Evolutionary conservation across 345 rosid species (phyloP).

Genomic region (Populus euphratica): DNA sequence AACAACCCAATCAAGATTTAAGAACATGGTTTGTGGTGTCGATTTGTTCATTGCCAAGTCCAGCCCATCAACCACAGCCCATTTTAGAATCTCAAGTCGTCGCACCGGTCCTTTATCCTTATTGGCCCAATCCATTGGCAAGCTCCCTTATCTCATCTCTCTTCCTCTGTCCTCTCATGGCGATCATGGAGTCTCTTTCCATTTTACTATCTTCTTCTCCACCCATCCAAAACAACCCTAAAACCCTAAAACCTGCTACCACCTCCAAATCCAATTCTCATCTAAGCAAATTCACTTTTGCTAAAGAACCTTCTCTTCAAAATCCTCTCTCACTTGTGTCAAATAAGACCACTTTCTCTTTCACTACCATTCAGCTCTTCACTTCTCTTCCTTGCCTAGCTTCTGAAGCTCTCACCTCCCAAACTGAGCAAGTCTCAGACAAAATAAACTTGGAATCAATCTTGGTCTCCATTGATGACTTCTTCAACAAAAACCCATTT

Average conservation of each 20-base stretch:
- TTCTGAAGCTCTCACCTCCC: conserved; percentile 38
- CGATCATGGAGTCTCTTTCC: conserved; percentile 41
- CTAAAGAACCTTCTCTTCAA: conserved; percentile 4
- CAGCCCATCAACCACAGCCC: too few species aligned
- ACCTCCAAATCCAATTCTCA: conserved; percentile 3
- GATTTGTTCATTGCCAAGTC: too few species aligned
- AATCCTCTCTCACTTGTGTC: conserved; percentile 5
- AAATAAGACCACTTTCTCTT: conserved; percentile 37
- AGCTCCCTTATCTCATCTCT: not conserved
- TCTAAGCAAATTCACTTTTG: not conserved
- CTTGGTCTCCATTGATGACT: conserved; percentile 61
- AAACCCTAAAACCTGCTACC: conserved; percentile 27
- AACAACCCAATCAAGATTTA: too few species aligned
- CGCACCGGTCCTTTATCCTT: too few species aligned
- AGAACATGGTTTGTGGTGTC: too few species aligned
- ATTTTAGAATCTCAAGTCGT: too few species aligned
- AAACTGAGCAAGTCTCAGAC: conserved; percentile 34
- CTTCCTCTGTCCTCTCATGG: not conserved
- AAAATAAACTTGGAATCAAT: conserved; percentile 67
- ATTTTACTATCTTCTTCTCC: conserved; percentile 35
- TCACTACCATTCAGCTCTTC: conserved; percentile 36
- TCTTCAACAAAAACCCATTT: conserved; percentile 74
- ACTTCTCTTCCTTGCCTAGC: conserved; percentile 53
- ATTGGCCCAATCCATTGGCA: conserved; percentile 3
- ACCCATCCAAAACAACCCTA: conserved; percentile 32